Evolutionary conservation across 2,329 filamentous ascomycete species (phyloP), one percentile per base, ranked within the genome.

Genomic region (Amylocarpus encephaloides): DNA sequence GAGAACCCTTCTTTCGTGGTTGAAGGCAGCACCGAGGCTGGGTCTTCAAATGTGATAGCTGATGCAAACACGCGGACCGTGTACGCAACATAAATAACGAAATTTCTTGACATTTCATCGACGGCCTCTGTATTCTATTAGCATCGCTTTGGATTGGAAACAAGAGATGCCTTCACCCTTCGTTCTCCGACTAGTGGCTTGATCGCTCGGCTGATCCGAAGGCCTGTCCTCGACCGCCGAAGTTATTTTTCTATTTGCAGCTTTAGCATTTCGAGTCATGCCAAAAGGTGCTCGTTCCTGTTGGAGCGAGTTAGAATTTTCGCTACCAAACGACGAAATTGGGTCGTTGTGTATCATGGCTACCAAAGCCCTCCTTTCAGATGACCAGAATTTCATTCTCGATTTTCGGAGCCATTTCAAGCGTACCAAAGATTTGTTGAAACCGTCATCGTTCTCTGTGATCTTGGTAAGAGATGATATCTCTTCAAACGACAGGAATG

Each of bases 81-180:
- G 26, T 50, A 50, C 16, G 48, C 48, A 10, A 34, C 41, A 40
- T 44, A 50, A n/a, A 43, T 43, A n/a, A 43, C 22, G 40, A 44
- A 44, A 2, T 10, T 44, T 13, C 29, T 22, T 19, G 22, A 22
- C 16, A 19, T 43, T 43, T 43, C 40, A 13, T 22, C 40, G n/a
- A 34, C 9, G 32, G 32, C n/a, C 32, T 34, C 32, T 34, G 32
- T 9, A 34, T 34, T 34, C 9, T 34, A 34, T 34, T n/a, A 34
- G 32, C 32, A 34, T 34, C 32, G 9, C n/a, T 34, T n/a, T 34
- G 9, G 32, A 34, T 34, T 9, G 32, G 32, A 34, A n/a, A 34
- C 32, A 34, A 34, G 32, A 34, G n/a, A 34, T 9, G n/a, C 32
- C 32, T 34, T 34, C n/a, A 34, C 32, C 32, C 32, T 34, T 34